These are phyloP conservation scores for Yarrowia porcina DNA, from an alignment of 805 yeast genomes.

Conservation along the genomic window DNA sequence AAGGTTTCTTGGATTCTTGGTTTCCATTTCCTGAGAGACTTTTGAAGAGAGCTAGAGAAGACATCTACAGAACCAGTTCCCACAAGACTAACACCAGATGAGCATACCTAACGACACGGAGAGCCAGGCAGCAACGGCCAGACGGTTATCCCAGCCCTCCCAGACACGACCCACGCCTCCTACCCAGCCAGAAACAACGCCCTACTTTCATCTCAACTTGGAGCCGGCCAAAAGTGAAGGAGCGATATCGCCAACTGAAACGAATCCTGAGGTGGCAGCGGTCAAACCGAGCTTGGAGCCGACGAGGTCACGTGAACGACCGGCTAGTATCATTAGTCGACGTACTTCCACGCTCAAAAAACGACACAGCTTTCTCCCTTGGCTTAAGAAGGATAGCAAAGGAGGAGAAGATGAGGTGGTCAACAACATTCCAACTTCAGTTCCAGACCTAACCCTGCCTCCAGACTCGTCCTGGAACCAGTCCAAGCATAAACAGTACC, in stretches of 20 bases:
- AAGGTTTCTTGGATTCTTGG: no score
- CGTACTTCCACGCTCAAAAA: not conserved
- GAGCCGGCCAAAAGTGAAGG: conserved; percentile 3
- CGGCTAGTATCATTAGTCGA: conserved; percentile 1
- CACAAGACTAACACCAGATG: not conserved
- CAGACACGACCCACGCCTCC: not conserved
- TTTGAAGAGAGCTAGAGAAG: no score
- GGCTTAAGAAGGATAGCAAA: conserved; percentile 1
- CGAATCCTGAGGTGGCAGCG: no score
- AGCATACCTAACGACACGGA: not conserved
- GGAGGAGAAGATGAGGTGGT: not conserved
- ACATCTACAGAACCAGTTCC: not conserved
- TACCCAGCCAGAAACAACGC: not conserved
- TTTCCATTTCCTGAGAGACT: conserved; percentile 10
- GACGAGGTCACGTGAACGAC: not conserved
- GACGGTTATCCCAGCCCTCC: not conserved
- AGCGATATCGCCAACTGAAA: not conserved
- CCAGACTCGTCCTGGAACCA: conserved; percentile 5
- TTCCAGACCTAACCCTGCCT: not conserved
- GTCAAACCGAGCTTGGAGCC: not conserved
- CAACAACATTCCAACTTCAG: not conserved
- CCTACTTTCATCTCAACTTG: not conserved
- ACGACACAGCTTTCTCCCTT: conserved; percentile 15
- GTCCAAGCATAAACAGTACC: conserved; percentile 15
- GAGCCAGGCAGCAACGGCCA: no score